Conservation (phyloP, 2,329 filamentous ascomycete species). For the Sclerotinia sclerotiorum region DNA sequence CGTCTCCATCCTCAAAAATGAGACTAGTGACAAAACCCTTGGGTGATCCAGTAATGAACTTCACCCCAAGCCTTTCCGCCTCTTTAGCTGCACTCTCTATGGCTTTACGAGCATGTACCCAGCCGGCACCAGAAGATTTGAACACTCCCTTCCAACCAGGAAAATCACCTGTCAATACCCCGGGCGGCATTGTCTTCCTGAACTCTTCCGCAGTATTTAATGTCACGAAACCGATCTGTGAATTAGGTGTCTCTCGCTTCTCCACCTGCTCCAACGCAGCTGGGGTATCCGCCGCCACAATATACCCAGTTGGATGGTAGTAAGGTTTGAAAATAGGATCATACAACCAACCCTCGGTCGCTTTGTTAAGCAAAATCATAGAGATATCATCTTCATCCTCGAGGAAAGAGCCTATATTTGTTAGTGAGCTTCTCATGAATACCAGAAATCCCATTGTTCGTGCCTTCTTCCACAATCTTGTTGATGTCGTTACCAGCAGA, state of each 20-base stretch:
- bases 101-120: constrained; percentile 54
- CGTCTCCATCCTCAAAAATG: constrained; percentile 43
- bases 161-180: constrained; percentile 51
- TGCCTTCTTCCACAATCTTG: constrained; percentile 51
- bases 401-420: constrained; percentile 36
- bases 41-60: constrained; percentile 46
- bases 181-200: too few species aligned
- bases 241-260: too few species aligned
- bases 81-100: constrained; percentile 48
- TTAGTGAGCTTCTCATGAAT: not conserved
- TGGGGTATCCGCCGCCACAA: too few species aligned
- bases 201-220: too few species aligned
- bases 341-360: constrained; percentile 46
- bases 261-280: too few species aligned
- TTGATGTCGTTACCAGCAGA: constrained; percentile 61
- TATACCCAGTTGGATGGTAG: constrained; percentile 46
- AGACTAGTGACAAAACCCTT: constrained; percentile 44
- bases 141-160: constrained; percentile 52
- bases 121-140: constrained; percentile 49
- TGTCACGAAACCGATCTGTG: too few species aligned
- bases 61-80: constrained; percentile 48
- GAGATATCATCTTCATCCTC: constrained; percentile 33
- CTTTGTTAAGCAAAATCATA: constrained; percentile 41
- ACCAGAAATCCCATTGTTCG: not conserved
- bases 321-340: constrained; percentile 46